Evolutionary conservation across 2,329 filamentous ascomycete species (phyloP).

Genomic region (Pyrenochaeta sp.): DNA sequence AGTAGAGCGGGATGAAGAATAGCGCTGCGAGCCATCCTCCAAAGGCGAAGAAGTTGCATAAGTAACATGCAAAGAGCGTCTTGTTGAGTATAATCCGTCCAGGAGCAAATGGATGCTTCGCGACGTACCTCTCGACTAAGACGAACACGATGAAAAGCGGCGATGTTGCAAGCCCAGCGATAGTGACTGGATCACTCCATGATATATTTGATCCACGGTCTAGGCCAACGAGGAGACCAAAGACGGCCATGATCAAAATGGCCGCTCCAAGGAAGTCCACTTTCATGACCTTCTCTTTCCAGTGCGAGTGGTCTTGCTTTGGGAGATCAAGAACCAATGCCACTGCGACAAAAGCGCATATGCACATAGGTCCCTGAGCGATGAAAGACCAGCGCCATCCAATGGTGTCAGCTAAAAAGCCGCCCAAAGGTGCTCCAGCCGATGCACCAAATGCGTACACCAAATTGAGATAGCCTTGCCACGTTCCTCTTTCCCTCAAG

Average conservation of each 20-base stretch:
- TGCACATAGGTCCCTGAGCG: conserved; percentile 73
- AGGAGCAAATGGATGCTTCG: conserved; percentile 76
- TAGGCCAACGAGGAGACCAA: conserved; percentile 72
- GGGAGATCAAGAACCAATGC: conserved; percentile 70
- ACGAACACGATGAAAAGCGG: conserved; percentile 73
- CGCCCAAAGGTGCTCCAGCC: conserved; percentile 74
- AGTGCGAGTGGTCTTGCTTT: conserved; percentile 65
- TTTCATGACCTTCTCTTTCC: conserved; percentile 70
- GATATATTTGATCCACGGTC: conserved; percentile 77
- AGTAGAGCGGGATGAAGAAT: conserved; percentile 81
- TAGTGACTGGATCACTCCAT: conserved; percentile 68
- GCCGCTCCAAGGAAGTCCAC: conserved; percentile 79
- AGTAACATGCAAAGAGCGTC: conserved; percentile 71
- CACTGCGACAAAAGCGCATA: conserved; percentile 71
- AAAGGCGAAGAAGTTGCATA: conserved; percentile 76
- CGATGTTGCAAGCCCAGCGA: conserved; percentile 65
- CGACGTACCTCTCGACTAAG: conserved; percentile 72
- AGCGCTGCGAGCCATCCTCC: conserved; percentile 66
- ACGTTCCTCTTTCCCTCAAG: conserved; percentile 73
- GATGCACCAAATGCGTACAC: conserved; percentile 74
- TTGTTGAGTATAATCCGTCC: conserved; percentile 75
- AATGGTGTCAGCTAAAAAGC: conserved; percentile 74
- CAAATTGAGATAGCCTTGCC: conserved; percentile 79
- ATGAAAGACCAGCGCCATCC: conserved; percentile 83
- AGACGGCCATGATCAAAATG: conserved; percentile 71